Evolutionary conservation across 2,329 filamentous ascomycete species (phyloP), one percentile per base, ranked within the genome.

Genomic region (Trichoderma simmonsii): DNA sequence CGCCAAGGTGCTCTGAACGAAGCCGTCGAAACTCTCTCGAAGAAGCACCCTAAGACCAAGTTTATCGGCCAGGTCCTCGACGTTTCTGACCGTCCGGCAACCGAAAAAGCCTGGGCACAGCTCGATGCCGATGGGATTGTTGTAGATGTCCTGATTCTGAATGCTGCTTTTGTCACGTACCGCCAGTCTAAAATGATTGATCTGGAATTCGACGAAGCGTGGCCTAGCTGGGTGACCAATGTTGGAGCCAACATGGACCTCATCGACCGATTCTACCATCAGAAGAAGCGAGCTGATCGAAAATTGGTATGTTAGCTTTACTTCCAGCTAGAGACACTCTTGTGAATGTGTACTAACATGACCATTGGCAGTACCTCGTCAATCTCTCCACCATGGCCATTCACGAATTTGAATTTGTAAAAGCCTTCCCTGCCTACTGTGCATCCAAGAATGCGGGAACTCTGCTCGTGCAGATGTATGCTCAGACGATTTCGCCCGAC

Each of bases 381-480:
- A 62, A 72, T 2, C 15, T 72, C 24, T 72, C 71, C 3, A 70
- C 65, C 28, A 34, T 57, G 24, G 71, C 71, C 2, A 72, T 72
- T 8, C 79, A 82, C 71, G 71, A 77, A 18, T 76, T 75, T 12
- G 62, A 56, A 32, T n/a, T 70, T 21, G 71, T 70, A 1, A n/a
- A 34, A 7, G 9, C 68, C 0, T 71, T 73, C 8, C 75, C 76
- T 3, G 74, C 70, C 3, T 83, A 84, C 73, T 74, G 75, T 1
- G 62, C 80, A 28, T 80, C 80, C 59, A 84, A 84, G 77, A 77
- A 77, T 24, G 75, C 81, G 0, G 80, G 77, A 5, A 78, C 80
- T 4, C 64, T 80, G 5, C 67, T 77, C 1, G 70, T 83, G 24
- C 81, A 83, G 77, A 65, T 77, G 30, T 73, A 82, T n/a, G 80